phyloP scores from a whole-genome alignment of 176 grass and related monocot genomes.

The Luzula sylvatica region DNA sequence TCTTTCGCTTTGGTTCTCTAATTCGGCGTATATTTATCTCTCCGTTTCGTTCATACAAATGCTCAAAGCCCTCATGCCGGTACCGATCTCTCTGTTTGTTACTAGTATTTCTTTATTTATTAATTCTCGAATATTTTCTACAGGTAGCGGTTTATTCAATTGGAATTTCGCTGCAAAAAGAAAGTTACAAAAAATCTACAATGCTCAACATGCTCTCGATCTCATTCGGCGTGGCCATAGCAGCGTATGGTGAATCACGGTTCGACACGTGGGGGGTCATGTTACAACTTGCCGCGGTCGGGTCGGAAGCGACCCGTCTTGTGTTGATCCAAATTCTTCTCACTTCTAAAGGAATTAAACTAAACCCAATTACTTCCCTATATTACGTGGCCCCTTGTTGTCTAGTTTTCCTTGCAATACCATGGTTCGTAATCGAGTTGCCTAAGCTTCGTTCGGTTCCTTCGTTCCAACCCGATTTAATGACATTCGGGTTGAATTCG shows the following conservation, averaged over 20 bases:
- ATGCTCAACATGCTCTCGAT: constrained; percentile 56
- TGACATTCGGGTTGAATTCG: constrained; percentile 30
- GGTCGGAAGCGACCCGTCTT: constrained; percentile 37
- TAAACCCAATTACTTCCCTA: constrained; percentile 53
- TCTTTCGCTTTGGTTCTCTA: constrained; percentile 47
- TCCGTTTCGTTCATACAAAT: constrained; percentile 56
- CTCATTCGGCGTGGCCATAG: constrained; percentile 36
- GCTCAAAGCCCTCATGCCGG: constrained; percentile 54
- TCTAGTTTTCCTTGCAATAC: constrained; percentile 33
- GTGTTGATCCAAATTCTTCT: constrained; percentile 50
- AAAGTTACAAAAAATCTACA: constrained; percentile 7
- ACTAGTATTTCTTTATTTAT: too few species aligned
- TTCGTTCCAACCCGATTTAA: constrained; percentile 27
- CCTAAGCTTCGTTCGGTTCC: constrained; percentile 22
- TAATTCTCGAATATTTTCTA: too few species aligned
- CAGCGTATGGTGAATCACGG: constrained; percentile 39
- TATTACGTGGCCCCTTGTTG: constrained; percentile 51
- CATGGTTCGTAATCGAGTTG: constrained; percentile 32
- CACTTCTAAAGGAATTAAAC: constrained; percentile 36
- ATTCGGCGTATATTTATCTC: constrained; percentile 51
- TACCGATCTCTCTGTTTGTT: too few species aligned
- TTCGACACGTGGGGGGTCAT: constrained; percentile 34
- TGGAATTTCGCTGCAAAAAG: constrained; percentile 28
- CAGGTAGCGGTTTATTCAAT: constrained; percentile 37
- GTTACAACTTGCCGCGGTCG: constrained; percentile 38